These are phyloP conservation scores for Mucor ambiguus DNA, from an alignment of 371 early-diverging fungal species.

Conservation along the genomic window DNA sequence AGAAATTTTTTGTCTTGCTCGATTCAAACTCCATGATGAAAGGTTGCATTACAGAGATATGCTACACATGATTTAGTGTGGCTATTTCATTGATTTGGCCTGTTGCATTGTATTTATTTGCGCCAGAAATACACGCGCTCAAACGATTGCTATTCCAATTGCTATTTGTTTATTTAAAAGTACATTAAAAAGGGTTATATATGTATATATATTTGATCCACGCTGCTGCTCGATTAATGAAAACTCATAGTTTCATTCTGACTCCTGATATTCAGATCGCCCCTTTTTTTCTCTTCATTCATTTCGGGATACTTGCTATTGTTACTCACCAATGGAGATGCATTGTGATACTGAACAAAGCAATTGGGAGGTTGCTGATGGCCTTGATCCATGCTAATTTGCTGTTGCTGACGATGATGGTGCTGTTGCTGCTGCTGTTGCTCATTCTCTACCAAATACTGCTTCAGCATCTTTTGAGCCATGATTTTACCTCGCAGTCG, in stretches of 20 bases:
- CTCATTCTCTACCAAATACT: constrained; percentile 13
- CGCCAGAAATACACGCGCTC: too few species aligned
- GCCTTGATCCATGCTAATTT: neutral
- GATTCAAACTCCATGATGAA: neutral
- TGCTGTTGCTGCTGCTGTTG: constrained; percentile 6
- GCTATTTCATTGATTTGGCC: too few species aligned
- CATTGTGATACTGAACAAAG: neutral
- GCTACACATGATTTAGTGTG: too few species aligned
- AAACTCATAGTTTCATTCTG: neutral
- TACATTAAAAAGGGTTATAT: neutral
- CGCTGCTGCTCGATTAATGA: neutral
- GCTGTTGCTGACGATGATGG: neutral
- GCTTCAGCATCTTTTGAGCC: constrained; percentile 59
- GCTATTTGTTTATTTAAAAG: neutral
- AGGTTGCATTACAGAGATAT: neutral
- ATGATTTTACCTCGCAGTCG: constrained; percentile 57
- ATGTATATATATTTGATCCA: neutral
- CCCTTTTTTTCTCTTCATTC: neutral
- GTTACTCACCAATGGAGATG: neutral
- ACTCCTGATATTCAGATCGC: neutral
- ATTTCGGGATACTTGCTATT: neutral
- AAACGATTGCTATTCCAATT: neutral
- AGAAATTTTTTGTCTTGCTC: neutral
- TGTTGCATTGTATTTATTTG: too few species aligned
- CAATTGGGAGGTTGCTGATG: neutral